These are phyloP conservation scores for Austroboletus festivus DNA, from an alignment of 768 basidiomycete genomes.

Conservation along the genomic window DNA sequence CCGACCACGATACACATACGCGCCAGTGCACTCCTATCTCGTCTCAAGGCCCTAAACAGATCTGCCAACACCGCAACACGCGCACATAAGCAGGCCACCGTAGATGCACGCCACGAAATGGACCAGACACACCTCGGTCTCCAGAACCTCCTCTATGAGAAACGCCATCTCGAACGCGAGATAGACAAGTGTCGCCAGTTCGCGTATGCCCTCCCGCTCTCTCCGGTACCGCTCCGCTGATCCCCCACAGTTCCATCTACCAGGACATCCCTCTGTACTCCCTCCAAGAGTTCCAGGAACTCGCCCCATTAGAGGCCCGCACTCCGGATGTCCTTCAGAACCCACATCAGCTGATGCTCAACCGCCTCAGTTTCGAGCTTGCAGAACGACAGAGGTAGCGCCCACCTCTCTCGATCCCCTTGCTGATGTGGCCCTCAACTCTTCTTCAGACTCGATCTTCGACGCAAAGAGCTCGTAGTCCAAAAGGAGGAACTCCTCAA, in stretches of 20 bases:
- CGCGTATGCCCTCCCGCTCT: constrained; percentile 52
- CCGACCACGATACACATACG: constrained; percentile 51
- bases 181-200: constrained; percentile 93
- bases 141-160: constrained; percentile 87
- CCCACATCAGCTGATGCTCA: constrained; percentile 84
- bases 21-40: constrained; percentile 73
- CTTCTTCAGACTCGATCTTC: constrained; percentile 61
- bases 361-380: constrained; percentile 82
- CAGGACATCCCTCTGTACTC: constrained; percentile 80
- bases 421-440: constrained; percentile 3
- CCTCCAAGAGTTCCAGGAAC: constrained; percentile 61
- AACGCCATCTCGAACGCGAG: constrained; percentile 84
- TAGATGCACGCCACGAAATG: constrained; percentile 81
- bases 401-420: neutral
- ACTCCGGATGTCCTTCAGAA: constrained; percentile 59
- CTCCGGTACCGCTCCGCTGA: neutral
- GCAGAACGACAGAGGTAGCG: constrained; percentile 81
- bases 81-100: constrained; percentile 65
- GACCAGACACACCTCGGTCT: constrained; percentile 84
- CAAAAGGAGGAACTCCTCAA: constrained; percentile 80
- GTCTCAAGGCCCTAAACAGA: constrained; percentile 77
- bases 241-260: constrained; percentile 66
- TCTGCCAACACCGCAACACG: constrained; percentile 69
- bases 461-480: constrained; percentile 60
- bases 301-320: constrained; percentile 68